These are phyloP conservation scores for Pichia heedii DNA, from an alignment of 805 yeast genomes.

Conservation along the genomic window DNA sequence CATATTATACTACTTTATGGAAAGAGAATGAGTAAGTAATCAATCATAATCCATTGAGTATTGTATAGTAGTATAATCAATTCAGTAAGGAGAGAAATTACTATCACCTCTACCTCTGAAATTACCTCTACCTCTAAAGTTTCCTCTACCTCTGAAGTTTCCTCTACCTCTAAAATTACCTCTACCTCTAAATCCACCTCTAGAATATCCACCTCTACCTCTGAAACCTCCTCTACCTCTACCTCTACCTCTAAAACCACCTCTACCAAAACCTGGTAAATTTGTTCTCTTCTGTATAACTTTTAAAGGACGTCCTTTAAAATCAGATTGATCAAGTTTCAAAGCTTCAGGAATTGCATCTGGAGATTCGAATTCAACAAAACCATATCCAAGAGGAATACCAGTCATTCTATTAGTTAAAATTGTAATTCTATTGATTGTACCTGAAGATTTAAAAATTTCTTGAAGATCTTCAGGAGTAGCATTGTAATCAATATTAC, in stretches of 20 bases:
- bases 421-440: conserved; percentile 73
- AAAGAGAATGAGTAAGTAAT: too few species aligned
- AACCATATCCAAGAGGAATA: conserved; percentile 81
- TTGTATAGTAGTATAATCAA: background rate
- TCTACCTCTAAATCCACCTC: conserved; percentile 25
- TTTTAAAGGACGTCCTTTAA: conserved; percentile 63
- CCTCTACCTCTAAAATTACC: conserved; percentile 35
- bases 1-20: too few species aligned
- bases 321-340: conserved; percentile 48
- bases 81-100: conserved; percentile 20
- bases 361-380: conserved; percentile 70
- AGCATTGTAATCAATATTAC: conserved; percentile 74
- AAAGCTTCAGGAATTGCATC: conserved; percentile 59
- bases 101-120: conserved; percentile 10
- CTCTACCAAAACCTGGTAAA: conserved; percentile 56
- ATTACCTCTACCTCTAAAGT: conserved; percentile 17
- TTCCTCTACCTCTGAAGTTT: conserved; percentile 13
- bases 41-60: background rate
- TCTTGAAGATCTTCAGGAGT: conserved; percentile 74
- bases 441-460: conserved; percentile 61
- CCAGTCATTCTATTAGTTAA: conserved; percentile 66
- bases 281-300: conserved; percentile 76
- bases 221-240: conserved; percentile 23
- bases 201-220: conserved; percentile 26
- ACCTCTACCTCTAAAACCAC: conserved; percentile 28